These are phyloP conservation scores for Potentilla sterilis DNA, from an alignment of 306 rosid species.

Conservation along the genomic window DNA sequence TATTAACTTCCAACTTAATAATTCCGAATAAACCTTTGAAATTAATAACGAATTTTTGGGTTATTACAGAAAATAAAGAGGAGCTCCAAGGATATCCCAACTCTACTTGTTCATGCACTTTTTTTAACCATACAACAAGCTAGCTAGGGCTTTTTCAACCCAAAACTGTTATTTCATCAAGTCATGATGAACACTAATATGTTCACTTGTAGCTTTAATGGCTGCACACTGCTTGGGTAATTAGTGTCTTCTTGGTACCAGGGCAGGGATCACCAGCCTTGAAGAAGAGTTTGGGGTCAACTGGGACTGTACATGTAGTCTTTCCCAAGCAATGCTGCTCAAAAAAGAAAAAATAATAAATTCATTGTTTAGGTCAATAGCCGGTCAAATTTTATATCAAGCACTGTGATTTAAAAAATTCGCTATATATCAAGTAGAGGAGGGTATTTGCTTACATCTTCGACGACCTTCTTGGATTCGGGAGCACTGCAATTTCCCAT, in stretches of 20 bases:
- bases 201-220: not conserved
- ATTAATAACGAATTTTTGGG: too few relatives aligned
- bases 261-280: slow-evolving; percentile 43
- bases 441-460: slow-evolving; percentile 32
- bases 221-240: slow-evolving; percentile 58
- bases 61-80: not conserved
- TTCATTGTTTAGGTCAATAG: not conserved
- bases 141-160: slow-evolving; percentile 11
- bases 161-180: not conserved
- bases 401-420: not conserved
- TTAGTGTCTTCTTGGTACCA: slow-evolving; percentile 40
- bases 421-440: not conserved
- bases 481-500: slow-evolving; percentile 47
- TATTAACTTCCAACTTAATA: too few relatives aligned
- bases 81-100: not conserved
- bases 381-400: not conserved
- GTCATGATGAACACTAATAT: not conserved
- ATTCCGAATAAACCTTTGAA: too few relatives aligned
- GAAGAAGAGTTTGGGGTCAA: slow-evolving; percentile 31
- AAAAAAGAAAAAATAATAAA: not conserved
- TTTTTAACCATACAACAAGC: not conserved
- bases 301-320: slow-evolving; percentile 40
- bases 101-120: not conserved
- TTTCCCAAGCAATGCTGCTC: slow-evolving; percentile 66
- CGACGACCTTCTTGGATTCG: slow-evolving; percentile 34